Base-by-base conservation (phyloP, 78 protist genomes). In the Tieghemostelium lacteum region DNA sequence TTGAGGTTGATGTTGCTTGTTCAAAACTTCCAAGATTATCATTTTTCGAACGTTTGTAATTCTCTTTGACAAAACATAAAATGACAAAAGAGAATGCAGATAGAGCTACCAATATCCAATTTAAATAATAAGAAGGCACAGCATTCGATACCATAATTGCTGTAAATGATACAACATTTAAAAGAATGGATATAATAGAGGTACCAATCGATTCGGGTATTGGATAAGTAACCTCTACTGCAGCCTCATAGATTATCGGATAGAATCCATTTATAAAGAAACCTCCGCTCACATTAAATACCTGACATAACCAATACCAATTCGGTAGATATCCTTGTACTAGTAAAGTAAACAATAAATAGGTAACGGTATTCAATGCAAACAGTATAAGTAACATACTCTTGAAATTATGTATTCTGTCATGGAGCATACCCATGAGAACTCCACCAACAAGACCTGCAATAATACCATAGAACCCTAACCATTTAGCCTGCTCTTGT, bases 401-500 rank as follows among this genome's bases (percentile, higher is more conserved):
- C 33, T 83, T 83, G 36, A 45, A 83, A 34, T 83, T 83, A 33
- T 83, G 91, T 14, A 69, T 29, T 40, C 49, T 37, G 66, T 83
- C 91, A 6, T 83, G 91, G 3, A 69, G 3, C 22, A 26, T 36
- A 31, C 91, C 91, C 19, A 73, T 63, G 0, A 69, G 0, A 1
- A 83, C 20, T 14, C 91, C 91, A 60, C 91, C 91, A 36, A 70
- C 37, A 26, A 83, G 40, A 45, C 91, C 91, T 6, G 91, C 91
- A 0, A 83, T 14, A n/a, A 83, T 83, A 66, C 91, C 91, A 55
- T 33, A 83, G 91, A 83, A 83, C 28, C 91, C 91, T n/a, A 83
- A 45, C 91, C 76, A 69, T 83, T 83, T 83, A 10, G 64, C 78
- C 60, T 83, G 73, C 2, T 37, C 39, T 37, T 22, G 69, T 2